Base-by-base conservation (phyloP, 805 yeast species). In the Saturnispora sekii region DNA sequence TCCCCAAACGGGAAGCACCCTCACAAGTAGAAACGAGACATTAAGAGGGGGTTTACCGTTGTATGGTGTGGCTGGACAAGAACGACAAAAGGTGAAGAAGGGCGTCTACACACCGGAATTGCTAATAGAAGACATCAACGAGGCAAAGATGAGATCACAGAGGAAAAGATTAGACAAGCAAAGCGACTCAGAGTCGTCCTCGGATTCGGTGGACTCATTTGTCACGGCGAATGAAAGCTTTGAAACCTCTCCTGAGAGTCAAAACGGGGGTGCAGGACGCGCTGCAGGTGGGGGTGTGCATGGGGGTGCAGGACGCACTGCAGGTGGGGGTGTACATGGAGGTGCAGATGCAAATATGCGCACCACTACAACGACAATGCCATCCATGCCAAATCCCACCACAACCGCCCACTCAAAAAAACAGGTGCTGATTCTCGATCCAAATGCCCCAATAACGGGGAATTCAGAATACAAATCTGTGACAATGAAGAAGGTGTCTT, bases 191-290 rank as follows among this genome's bases (percentile, higher is more conserved):
- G 11, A 2, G 4, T 32, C 26, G 8, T 21, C 26, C 2, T 21
- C 41, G 3, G 38, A 32, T n/a, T 55, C 60, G 10, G 26, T 26
- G n/a, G 35, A 34, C 0, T 54, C 60, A 9, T 57, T 49, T 46
- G 58, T 57, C n/a, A 56, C 61, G 0, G 61, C 60, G 3, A 45
- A 50, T 15, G 59, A 55, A 38, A 17, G 28, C 7, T 28, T 29
- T 9, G 38, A 26, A 5, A n/a, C 31, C 4, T 8, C 21, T 14
- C 12, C 11, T 15, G 18, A 17, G 10, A 7, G 17, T 3, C 7
- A n/a, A 34, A 34, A 4, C 7, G 26, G n/a, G 10, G 21, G 3
- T 35, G 11, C 10, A 15, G 2, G 5, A 9, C 10, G 26, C 12
- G 4, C 12, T 37, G 18, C 11, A 37, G 3, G 5, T 18, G 26